Evolutionary conservation across 1,284 basidiomycete species (phyloP), one percentile per base, ranked within the genome.

Genomic region (Porodaedalea pini): DNA sequence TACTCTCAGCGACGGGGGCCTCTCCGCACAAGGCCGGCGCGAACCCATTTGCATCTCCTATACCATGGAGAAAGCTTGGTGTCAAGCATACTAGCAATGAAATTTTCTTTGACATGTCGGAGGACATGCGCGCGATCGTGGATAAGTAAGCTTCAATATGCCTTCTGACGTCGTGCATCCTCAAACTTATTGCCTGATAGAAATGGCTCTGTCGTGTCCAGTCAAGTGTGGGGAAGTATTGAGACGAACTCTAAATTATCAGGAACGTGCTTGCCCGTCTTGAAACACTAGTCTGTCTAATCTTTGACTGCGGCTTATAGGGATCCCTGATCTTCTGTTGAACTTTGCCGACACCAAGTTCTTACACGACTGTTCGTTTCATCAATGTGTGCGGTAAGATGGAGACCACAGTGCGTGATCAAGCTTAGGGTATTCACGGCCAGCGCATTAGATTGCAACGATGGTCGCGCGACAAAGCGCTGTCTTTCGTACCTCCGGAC

Each of bases 401-500:
- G 19, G 13, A 31, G 29, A 29, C 45, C 4, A 1, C 25, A 19
- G 10, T 17, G 17, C 4, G 13, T 29, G 25, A 31, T 15, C 10
- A 15, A 15, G 8, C 45, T 11, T 17, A 1, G 4, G 13, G 15
- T n/a, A 31, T 6, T 5, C 6, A 21, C 13, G 10, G 6, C 56
- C 4, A 29, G 3, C 7, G 1, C 13, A 48, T 41, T 62, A 93
- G 92, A 34, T 76, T 94, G 51, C 83, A 84, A 64, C 85, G 86
- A 54, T 97, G 92, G 90, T 76, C 82, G 45, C 83, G 86, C 50
- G 88, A 92, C 66, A 86, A 84, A 63, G 75, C 81, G 0, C 76
- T 98, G 53, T 95, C 92, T 1, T 98, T 98, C 69, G 86, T 98
- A 43, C 95, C 95, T 2, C 95, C 95, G 1, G 95, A 98, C 66